Evolutionary conservation across 352 stramenopile species (phyloP).

Genomic region (Phytophthora pini): DNA sequence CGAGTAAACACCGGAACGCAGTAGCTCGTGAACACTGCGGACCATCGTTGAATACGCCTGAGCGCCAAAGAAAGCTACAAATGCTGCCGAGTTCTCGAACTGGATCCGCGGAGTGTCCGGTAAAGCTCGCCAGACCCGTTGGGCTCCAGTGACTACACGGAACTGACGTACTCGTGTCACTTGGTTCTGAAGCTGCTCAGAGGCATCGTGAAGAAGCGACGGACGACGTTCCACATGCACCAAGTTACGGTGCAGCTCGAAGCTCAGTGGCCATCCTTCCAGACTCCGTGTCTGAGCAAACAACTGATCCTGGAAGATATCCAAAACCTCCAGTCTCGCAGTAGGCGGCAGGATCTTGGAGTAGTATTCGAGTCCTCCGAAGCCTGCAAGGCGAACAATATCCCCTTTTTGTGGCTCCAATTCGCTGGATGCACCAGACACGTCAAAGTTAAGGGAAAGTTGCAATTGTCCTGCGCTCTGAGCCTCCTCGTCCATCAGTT

Average conservation of each 20-base stretch:
- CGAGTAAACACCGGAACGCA: slow-evolving; percentile 47
- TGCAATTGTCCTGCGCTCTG: slow-evolving; percentile 70
- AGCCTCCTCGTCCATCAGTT: slow-evolving; percentile 54
- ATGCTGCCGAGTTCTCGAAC: slow-evolving; percentile 51
- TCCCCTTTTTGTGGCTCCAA: slow-evolving; percentile 62
- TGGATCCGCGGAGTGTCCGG: slow-evolving; percentile 50
- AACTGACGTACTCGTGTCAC: slow-evolving; percentile 58
- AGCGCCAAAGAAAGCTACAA: slow-evolving; percentile 50
- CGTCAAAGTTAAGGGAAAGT: slow-evolving; percentile 64
- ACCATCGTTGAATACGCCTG: slow-evolving; percentile 51
- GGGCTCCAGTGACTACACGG: slow-evolving; percentile 40
- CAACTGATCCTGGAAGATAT: slow-evolving; percentile 73
- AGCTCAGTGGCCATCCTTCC: slow-evolving; percentile 66
- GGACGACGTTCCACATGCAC: slow-evolving; percentile 68
- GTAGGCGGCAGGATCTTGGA: slow-evolving; percentile 58
- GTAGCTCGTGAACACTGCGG: slow-evolving; percentile 41
- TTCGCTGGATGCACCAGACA: slow-evolving; percentile 36
- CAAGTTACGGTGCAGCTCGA: slow-evolving; percentile 75
- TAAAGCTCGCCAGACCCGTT: slow-evolving; percentile 56
- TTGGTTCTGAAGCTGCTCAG: slow-evolving; percentile 61
- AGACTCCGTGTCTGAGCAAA: slow-evolving; percentile 60
- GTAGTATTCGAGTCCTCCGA: slow-evolving; percentile 76
- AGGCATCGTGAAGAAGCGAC: slow-evolving; percentile 59
- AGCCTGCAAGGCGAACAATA: slow-evolving; percentile 62
- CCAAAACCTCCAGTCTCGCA: slow-evolving; percentile 61